Evolutionary conservation across 2,329 filamentous ascomycete genomes (phyloP).

Genomic region (Didymella keratinophila): DNA sequence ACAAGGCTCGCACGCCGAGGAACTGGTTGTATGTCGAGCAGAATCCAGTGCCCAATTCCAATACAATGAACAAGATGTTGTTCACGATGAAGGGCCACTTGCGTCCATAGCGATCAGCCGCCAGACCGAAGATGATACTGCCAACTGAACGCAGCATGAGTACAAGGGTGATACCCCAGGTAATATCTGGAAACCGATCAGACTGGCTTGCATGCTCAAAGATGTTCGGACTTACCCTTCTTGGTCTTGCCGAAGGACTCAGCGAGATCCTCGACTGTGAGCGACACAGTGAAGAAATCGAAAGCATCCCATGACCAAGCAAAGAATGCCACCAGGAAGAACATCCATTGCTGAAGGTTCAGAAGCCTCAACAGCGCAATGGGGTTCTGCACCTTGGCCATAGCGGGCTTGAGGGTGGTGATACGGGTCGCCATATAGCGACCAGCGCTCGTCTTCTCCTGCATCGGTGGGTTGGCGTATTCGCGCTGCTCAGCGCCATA

Average conservation of each 20-base stretch:
- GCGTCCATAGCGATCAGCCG: slow-evolving; percentile 62
- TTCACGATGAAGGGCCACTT: slow-evolving; percentile 68
- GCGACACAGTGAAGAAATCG: slow-evolving; percentile 69
- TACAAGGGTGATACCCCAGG: slow-evolving; percentile 61
- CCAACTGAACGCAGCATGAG: slow-evolving; percentile 69
- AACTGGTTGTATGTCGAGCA: slow-evolving; percentile 66
- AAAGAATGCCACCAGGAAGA: slow-evolving; percentile 59
- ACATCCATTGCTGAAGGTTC: slow-evolving; percentile 66
- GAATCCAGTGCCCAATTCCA: slow-evolving; percentile 69
- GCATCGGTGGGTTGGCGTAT: slow-evolving; percentile 11
- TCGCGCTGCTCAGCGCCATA: slow-evolving; percentile 26
- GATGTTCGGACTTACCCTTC: slow-evolving; percentile 31
- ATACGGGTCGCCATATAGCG: slow-evolving; percentile 63
- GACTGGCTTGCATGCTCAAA: not conserved
- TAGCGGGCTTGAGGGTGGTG: slow-evolving; percentile 63
- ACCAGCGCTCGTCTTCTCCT: slow-evolving; percentile 41
- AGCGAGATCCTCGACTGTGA: slow-evolving; percentile 63
- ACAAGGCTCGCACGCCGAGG: slow-evolving; percentile 65
- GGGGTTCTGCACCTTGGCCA: slow-evolving; percentile 63
- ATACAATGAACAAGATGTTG: slow-evolving; percentile 66
- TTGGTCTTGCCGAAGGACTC: slow-evolving; percentile 62
- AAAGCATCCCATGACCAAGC: slow-evolving; percentile 62
- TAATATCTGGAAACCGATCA: slow-evolving; percentile 56
- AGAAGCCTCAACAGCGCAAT: slow-evolving; percentile 60
- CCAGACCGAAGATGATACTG: slow-evolving; percentile 64